A percentile compares a stretch with the other conserved stretches of the same genome.
phyloP scores from a whole-genome alignment of 2,329 filamentous ascomycete genomes.

The Cytospora piceicola region DNA sequence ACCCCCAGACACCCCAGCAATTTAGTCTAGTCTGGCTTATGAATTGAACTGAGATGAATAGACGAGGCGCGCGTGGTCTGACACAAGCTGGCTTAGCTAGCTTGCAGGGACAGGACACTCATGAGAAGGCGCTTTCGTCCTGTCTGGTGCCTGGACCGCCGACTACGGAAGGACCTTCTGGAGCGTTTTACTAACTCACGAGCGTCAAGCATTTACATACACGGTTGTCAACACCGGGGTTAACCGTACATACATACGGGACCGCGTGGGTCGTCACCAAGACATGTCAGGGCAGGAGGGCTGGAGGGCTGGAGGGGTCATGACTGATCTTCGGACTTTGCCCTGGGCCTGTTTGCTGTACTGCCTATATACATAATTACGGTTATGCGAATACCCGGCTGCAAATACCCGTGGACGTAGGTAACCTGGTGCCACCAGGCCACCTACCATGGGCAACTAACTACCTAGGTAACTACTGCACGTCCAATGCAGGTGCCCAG shows the following conservation, averaged over 20 bases:
- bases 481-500: no score
- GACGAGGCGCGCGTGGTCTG: not conserved
- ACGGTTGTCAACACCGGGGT: not conserved
- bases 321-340: not conserved
- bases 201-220: not conserved
- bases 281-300: not conserved
- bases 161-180: conserved; percentile 11
- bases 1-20: not conserved
- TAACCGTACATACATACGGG: not conserved
- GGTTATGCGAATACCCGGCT: no score
- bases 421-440: no score
- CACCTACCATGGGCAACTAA: no score
- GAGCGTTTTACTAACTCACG: conserved; percentile 8
- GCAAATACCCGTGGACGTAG: no score
- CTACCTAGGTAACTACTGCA: not conserved
- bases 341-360: not conserved
- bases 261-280: not conserved
- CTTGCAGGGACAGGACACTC: not conserved
- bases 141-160: conserved; percentile 11
- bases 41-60: not conserved
- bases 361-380: not conserved
- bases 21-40: not conserved
- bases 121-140: not conserved
- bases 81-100: no score
- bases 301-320: no score